Evolutionary conservation across 2,329 filamentous ascomycete genomes (phyloP).

Genomic region (Dendryphion nanum): DNA sequence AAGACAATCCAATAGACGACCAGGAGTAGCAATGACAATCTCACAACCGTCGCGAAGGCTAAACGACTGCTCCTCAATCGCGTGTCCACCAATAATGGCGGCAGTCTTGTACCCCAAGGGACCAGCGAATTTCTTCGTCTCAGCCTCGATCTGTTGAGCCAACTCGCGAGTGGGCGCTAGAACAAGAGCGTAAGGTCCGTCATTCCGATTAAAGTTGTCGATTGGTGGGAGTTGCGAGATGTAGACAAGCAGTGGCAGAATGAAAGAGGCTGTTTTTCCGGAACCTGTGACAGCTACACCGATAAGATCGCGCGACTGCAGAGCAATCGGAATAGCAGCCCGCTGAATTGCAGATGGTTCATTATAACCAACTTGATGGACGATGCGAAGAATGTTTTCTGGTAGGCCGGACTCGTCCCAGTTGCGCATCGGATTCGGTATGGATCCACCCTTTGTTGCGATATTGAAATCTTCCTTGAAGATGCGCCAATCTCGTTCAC

Average conservation of each 20-base stretch:
- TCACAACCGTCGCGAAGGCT: constrained; percentile 89
- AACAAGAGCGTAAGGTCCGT: constrained; percentile 96
- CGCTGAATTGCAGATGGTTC: constrained; percentile 91
- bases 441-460: constrained; percentile 82
- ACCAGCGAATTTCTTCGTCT: constrained; percentile 87
- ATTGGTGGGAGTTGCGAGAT: constrained; percentile 87
- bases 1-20: constrained; percentile 95
- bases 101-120: constrained; percentile 93
- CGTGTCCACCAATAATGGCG: constrained; percentile 96
- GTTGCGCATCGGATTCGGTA: constrained; percentile 94
- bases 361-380: constrained; percentile 82
- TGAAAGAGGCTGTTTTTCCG: constrained; percentile 94
- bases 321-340: constrained; percentile 90
- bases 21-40: constrained; percentile 97
- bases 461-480: constrained; percentile 99
- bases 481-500: constrained; percentile 96
- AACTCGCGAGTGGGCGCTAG: constrained; percentile 94
- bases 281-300: constrained; percentile 98
- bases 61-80: constrained; percentile 89
- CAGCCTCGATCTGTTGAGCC: constrained; percentile 94
- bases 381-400: constrained; percentile 72
- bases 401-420: constrained; percentile 87
- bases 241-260: constrained; percentile 89
- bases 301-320: constrained; percentile 93
- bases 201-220: constrained; percentile 82